Percentiles rank a stretch among this genome's conserved stretches.
These are phyloP conservation scores for Penicillium brasilianum DNA, from an alignment of 2,329 filamentous ascomycete genomes.

Conservation along the genomic window DNA sequence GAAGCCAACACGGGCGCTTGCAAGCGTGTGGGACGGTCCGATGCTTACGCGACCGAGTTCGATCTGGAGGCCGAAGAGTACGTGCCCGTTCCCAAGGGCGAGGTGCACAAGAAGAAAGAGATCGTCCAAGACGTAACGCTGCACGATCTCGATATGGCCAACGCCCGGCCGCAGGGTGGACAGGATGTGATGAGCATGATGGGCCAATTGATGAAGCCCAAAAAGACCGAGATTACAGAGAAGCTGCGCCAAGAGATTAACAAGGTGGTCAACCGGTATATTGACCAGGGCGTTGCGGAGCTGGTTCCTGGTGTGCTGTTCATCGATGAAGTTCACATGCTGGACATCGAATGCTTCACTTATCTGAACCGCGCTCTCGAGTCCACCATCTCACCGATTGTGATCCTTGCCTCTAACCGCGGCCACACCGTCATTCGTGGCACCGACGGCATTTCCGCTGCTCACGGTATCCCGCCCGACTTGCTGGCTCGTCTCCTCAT, in stretches of 20 bases:
- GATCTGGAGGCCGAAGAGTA: constrained; percentile 99
- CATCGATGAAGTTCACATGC: constrained; percentile 99
- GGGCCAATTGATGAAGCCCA: constrained; percentile 99
- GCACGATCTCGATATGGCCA: constrained; percentile 95
- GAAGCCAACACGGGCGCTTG: constrained; percentile 98
- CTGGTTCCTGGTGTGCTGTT: constrained; percentile 97
- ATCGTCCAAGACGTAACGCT: constrained; percentile 98
- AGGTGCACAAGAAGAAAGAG: constrained; percentile 99
- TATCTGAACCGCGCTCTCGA: constrained; percentile 98
- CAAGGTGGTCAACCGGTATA: constrained; percentile 99
- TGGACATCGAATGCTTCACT: constrained; percentile 98
- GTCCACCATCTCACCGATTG: constrained; percentile 91
- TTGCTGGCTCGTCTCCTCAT: constrained; percentile 93
- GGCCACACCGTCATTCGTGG: constrained; percentile 92
- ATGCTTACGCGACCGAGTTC: constrained; percentile 97
- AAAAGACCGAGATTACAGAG: constrained; percentile 99
- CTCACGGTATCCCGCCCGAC: constrained; percentile 92
- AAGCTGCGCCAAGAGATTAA: constrained; percentile 96
- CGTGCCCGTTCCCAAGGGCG: constrained; percentile 96
- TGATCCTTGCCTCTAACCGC: constrained; percentile 95
- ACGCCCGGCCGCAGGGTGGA: constrained; percentile 90
- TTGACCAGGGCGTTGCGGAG: constrained; percentile 96
- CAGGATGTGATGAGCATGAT: constrained; percentile 99
- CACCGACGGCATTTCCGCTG: constrained; percentile 76
- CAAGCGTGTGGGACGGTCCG: constrained; percentile 93